These are phyloP conservation scores for Chlamydomonas sp. DNA, from an alignment of 139 green algal genomes.

Conservation along the genomic window DNA sequence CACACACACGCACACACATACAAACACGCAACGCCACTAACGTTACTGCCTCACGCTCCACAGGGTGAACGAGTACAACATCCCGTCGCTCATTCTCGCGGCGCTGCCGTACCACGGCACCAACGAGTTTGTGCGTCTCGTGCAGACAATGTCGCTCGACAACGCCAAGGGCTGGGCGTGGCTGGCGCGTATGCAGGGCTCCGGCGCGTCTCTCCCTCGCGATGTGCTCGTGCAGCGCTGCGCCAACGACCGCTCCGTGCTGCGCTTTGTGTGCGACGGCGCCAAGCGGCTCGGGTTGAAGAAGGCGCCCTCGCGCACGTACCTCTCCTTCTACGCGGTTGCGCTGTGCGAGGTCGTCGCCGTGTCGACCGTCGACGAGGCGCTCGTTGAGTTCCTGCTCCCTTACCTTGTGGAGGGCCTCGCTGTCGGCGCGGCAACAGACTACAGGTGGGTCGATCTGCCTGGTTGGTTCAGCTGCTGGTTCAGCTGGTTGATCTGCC, in stretches of 20 bases:
- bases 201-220: constrained; percentile 56
- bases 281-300: constrained; percentile 29
- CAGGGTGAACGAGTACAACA: constrained; percentile 76
- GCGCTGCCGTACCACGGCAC: constrained; percentile 83
- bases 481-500: too few relatives aligned
- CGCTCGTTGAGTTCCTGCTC: constrained; percentile 46
- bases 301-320: constrained; percentile 20
- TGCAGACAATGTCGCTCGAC: constrained; percentile 60
- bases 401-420: constrained; percentile 62
- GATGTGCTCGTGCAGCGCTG: constrained; percentile 58
- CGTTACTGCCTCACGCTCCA: neutral
- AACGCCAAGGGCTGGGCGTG: constrained; percentile 46
- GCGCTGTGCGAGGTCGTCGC: constrained; percentile 52
- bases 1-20: too few relatives aligned
- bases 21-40: too few relatives aligned
- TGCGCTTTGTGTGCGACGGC: constrained; percentile 47
- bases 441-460: too few relatives aligned
- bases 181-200: constrained; percentile 55
- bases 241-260: constrained; percentile 51
- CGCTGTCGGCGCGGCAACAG: constrained; percentile 18
- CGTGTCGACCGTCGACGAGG: constrained; percentile 17
- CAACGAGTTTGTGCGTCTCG: constrained; percentile 81
- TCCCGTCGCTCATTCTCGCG: constrained; percentile 59
- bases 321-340: constrained; percentile 66
- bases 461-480: too few relatives aligned